Evolutionary conservation across 140 eudicot species (phyloP).

Genomic region (Erigeron philadelphicus): DNA sequence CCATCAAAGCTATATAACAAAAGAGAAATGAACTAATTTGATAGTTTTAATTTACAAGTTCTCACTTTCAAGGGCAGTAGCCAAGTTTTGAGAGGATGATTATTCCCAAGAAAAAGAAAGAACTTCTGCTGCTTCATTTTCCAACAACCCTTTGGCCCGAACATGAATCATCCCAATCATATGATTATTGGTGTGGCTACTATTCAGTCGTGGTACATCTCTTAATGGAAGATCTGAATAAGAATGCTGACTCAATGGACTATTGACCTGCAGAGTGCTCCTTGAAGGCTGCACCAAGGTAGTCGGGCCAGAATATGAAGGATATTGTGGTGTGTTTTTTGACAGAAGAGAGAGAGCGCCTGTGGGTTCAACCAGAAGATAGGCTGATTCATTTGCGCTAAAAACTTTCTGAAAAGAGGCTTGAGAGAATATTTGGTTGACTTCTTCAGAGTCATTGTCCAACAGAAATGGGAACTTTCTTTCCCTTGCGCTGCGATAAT

Average conservation of each 20-base stretch:
- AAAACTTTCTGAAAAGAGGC: constrained; percentile 19
- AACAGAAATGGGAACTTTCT: constrained; percentile 42
- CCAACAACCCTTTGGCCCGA: constrained; percentile 32
- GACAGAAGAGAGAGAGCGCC: constrained; percentile 67
- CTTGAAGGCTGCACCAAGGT: constrained; percentile 25
- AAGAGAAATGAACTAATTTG: not conserved
- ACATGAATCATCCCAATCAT: constrained; percentile 27
- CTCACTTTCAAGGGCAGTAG: not conserved
- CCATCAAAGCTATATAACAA: constrained; percentile 14
- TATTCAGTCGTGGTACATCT: constrained; percentile 19
- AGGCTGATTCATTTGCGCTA: constrained; percentile 17
- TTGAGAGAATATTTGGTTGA: constrained; percentile 20
- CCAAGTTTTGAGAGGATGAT: constrained; percentile 20
- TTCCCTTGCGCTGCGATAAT: constrained; percentile 18
- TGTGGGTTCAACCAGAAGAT: constrained; percentile 33
- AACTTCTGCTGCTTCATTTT: constrained; percentile 32
- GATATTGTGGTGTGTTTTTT: constrained; percentile 23
- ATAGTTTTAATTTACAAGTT: not conserved
- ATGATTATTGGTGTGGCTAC: constrained; percentile 18
- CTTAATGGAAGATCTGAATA: constrained; percentile 11
- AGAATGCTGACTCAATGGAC: constrained; percentile 20
- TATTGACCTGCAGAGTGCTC: constrained; percentile 24
- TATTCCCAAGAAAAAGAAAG: constrained; percentile 36
- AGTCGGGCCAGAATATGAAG: constrained; percentile 18
- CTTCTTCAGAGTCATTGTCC: constrained; percentile 23